These are phyloP conservation scores for Hygrophorus russula DNA, from an alignment of 768 basidiomycete species.

Conservation along the genomic window DNA sequence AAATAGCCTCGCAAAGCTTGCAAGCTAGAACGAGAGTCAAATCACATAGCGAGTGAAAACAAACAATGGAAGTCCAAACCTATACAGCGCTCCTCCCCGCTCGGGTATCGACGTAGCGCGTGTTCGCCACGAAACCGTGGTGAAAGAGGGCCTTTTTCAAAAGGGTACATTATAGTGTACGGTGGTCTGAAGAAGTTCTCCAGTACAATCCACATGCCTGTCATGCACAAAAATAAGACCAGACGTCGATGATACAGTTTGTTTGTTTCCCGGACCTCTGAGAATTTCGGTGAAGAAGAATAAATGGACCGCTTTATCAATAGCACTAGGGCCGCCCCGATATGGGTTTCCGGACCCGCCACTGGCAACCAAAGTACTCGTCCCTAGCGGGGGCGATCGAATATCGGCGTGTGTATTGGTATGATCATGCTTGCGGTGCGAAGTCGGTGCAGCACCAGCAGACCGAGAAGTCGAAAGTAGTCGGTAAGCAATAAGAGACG, in stretches of 20 bases:
- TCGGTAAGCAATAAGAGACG: slow-evolving; percentile 35
- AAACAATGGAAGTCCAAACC: slow-evolving; percentile 35
- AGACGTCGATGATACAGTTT: neutral
- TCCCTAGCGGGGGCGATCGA: slow-evolving; percentile 1
- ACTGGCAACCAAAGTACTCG: slow-evolving; percentile 19
- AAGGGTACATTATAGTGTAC: slow-evolving; percentile 97
- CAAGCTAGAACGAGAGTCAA: slow-evolving; percentile 49
- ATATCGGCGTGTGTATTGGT: neutral
- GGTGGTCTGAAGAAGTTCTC: slow-evolving; percentile 91
- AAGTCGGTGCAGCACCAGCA: slow-evolving; percentile 26
- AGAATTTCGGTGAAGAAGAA: slow-evolving; percentile 99
- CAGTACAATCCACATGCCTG: slow-evolving; percentile 97
- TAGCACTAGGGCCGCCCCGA: slow-evolving; percentile 72
- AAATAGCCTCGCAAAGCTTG: slow-evolving; percentile 98
- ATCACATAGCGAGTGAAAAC: neutral
- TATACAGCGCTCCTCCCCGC: slow-evolving; percentile 97
- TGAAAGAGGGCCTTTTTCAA: slow-evolving; percentile 95
- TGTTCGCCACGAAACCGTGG: slow-evolving; percentile 99
- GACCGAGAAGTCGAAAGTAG: slow-evolving; percentile 35
- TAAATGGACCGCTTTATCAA: slow-evolving; percentile 91
- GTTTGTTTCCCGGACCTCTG: slow-evolving; percentile 48
- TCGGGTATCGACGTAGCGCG: slow-evolving; percentile 91
- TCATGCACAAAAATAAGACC: slow-evolving; percentile 6
- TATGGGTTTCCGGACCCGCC: slow-evolving; percentile 53
- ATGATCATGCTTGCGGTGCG: neutral